Evolutionary conservation across 2,329 filamentous ascomycete genomes (phyloP), one percentile per base, ranked within the genome.

Genomic region (Aspergillus sp.): DNA sequence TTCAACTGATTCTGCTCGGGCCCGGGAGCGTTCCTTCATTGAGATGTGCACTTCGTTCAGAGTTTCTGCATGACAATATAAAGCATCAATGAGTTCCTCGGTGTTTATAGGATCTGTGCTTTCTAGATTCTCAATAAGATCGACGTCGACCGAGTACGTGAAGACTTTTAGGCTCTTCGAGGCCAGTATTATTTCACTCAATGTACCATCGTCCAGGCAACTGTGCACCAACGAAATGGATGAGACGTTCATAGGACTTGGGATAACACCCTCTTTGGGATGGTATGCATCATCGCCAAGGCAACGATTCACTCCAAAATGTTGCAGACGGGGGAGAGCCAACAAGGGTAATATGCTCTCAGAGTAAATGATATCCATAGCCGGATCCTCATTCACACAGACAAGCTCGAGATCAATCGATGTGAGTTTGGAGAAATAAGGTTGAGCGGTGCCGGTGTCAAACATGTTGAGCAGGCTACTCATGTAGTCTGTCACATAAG

Each of bases 271-370:
- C n/a, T 30, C 25, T 30, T 30, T 10, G 9, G 19, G 19, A 5
- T 15, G 20, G 10, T 38, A n/a, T 35, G 47, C 41, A 33, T 17
- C n/a, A 12, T 47, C 25, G 3, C 41, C 37, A n/a, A 43, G 19
- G n/a, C 49, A 45, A 19, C n/a, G 5, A 2, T 35, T 17, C 6
- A 50, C 15, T 1, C 30, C 17, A 25, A 53, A 45, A 1, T 44
- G 10, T 22, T 51, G 25, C 30, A 53, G 22, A 10, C 22, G 30
- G 13, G 49, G 51, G 20, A 53, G 47, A 12, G 19, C 9, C 44
- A 51, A 19, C 6, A 49, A 12, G 13, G 41, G 19, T 4, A 30
- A 30, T 30, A 30, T 30, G 12, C 7, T 30, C 9, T 30, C 25
- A 7, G 9, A 4, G 25, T 30, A 30, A 12, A 30, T 30, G 25